These are phyloP conservation scores for Geotrichum carabidarum DNA, from an alignment of 1,139 yeast species.

Conservation along the genomic window DNA sequence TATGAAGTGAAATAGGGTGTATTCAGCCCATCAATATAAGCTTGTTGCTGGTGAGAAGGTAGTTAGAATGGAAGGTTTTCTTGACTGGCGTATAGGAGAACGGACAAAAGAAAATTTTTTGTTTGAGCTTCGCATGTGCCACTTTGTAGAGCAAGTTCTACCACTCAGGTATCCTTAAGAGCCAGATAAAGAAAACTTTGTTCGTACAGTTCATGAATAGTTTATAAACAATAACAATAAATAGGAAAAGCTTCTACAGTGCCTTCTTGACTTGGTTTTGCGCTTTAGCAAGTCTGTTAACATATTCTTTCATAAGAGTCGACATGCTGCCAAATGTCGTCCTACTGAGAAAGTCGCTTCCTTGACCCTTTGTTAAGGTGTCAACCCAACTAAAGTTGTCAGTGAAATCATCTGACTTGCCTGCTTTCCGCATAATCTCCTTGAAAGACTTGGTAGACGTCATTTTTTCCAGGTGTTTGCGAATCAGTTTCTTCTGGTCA, in stretches of 20 bases:
- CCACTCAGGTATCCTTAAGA: too few relatives aligned
- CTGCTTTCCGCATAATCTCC: not conserved
- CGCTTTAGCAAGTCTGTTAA: not conserved
- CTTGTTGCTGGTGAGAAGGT: too few relatives aligned
- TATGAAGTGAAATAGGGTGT: not conserved
- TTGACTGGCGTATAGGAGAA: not conserved
- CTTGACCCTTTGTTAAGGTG: constrained; percentile 18
- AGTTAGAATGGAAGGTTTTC: too few relatives aligned
- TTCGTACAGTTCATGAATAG: too few relatives aligned
- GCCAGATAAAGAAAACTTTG: too few relatives aligned
- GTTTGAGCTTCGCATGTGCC: not conserved
- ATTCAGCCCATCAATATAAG: not conserved
- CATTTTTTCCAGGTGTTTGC: constrained; percentile 6
- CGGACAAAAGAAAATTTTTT: not conserved
- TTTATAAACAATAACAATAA: not conserved
- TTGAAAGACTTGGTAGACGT: not conserved
- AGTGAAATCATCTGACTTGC: constrained; percentile 8
- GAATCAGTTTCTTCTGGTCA: constrained; percentile 20
- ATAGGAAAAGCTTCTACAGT: not conserved
- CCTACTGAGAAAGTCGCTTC: constrained; percentile 14
- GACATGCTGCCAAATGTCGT: constrained; percentile 1
- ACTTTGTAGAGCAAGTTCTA: too few relatives aligned
- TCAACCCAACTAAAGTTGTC: constrained; percentile 14
- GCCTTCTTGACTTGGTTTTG: not conserved
- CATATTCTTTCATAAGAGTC: constrained; percentile 2